phyloP scores from a whole-genome alignment of 2,329 filamentous ascomycete species.

The Phaeoacremonium minimum region DNA sequence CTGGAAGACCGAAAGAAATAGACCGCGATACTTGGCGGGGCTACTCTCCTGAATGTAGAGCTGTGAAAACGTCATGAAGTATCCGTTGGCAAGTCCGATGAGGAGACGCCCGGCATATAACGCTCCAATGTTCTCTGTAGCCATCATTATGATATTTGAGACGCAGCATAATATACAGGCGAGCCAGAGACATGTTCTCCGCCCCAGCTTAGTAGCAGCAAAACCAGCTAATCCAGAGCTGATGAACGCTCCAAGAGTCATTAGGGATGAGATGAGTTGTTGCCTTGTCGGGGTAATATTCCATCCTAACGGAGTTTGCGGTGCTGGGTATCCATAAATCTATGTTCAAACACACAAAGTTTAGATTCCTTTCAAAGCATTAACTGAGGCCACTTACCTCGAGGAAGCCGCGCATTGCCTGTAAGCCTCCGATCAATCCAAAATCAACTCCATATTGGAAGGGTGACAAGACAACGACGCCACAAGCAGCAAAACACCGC shows the following conservation, averaged over 20 bases:
- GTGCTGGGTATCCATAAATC: slow-evolving; percentile 20
- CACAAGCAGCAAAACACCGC: slow-evolving; percentile 40
- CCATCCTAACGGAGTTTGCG: slow-evolving; percentile 27
- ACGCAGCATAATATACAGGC: slow-evolving; percentile 44
- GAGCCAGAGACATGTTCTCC: slow-evolving; percentile 32
- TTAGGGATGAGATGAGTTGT: slow-evolving; percentile 32
- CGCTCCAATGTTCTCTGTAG: slow-evolving; percentile 43
- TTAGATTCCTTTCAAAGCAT: neutral
- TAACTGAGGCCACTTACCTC: slow-evolving; percentile 16
- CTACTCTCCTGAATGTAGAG: slow-evolving; percentile 24
- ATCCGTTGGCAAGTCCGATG: slow-evolving; percentile 52
- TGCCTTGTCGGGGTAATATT: slow-evolving; percentile 29
- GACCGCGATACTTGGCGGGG: slow-evolving; percentile 20
- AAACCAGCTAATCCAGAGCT: slow-evolving; percentile 28
- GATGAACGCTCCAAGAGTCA: slow-evolving; percentile 32
- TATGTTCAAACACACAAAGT: slow-evolving; percentile 16
- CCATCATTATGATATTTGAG: slow-evolving; percentile 55
- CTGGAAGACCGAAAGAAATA: slow-evolving; percentile 31
- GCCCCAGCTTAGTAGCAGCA: slow-evolving; percentile 24
- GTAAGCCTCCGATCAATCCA: slow-evolving; percentile 40
- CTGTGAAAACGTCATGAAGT: slow-evolving; percentile 50
- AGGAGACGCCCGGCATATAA: slow-evolving; percentile 51
- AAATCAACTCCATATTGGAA: slow-evolving; percentile 48
- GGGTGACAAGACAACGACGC: slow-evolving; percentile 37
- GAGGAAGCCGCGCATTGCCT: slow-evolving; percentile 41